These are phyloP conservation scores for Flammula alnicola DNA, from an alignment of 1,284 basidiomycete species.

Conservation along the genomic window DNA sequence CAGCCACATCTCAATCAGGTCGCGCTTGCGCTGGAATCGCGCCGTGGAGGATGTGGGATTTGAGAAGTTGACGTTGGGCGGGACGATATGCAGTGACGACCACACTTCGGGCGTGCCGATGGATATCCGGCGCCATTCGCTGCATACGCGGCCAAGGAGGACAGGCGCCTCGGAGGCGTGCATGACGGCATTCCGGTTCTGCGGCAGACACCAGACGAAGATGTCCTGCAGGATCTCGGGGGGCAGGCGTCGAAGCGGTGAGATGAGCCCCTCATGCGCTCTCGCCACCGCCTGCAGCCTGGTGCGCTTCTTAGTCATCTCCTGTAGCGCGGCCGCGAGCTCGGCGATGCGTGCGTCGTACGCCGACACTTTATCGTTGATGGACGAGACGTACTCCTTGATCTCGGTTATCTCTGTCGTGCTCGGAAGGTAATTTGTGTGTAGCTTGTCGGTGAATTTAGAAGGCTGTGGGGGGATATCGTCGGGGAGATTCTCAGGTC, in stretches of 20 bases:
- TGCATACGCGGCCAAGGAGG: neutral
- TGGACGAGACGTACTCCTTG: neutral
- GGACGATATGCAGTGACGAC: slow-evolving; percentile 16
- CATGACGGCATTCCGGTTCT: neutral
- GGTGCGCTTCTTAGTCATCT: neutral
- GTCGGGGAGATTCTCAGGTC: too few species aligned
- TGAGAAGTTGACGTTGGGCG: slow-evolving; percentile 27
- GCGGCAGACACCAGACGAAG: slow-evolving; percentile 6
- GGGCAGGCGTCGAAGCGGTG: neutral
- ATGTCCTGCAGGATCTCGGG: slow-evolving; percentile 3
- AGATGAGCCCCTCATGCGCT: neutral
- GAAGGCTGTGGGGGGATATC: slow-evolving; percentile 13
- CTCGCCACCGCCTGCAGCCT: neutral
- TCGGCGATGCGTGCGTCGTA: neutral
- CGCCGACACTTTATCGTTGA: neutral
- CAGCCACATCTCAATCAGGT: slow-evolving; percentile 31
- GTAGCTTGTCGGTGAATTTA: slow-evolving; percentile 5
- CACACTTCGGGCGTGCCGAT: neutral
- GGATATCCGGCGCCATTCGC: neutral
- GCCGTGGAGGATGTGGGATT: slow-evolving; percentile 19
- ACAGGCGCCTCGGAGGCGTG: neutral
- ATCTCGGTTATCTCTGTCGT: slow-evolving; percentile 2
- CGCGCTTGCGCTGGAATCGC: slow-evolving; percentile 26
- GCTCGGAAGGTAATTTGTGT: slow-evolving; percentile 7
- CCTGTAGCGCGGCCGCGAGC: neutral